Percentiles rank a stretch among this genome's conserved stretches.
Conservation (phyloP, 352 stramenopile species). For the Phytophthora chlamydospora region DNA sequence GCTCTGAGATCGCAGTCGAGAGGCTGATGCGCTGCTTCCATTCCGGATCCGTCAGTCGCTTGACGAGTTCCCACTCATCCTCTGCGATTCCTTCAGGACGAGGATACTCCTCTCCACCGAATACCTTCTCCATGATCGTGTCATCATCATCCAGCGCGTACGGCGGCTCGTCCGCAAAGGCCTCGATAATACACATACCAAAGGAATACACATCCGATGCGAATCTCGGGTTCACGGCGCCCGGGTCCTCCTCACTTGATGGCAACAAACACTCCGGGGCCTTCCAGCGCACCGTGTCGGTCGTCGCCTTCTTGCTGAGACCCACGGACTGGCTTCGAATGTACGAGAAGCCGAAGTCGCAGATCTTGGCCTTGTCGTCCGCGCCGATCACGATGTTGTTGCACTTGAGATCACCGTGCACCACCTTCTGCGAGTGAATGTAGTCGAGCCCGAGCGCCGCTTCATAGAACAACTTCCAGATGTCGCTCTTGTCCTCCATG, state of each 20-base stretch:
- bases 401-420: slow-evolving; percentile 91
- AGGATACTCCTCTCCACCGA: slow-evolving; percentile 16
- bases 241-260: slow-evolving; percentile 8
- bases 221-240: slow-evolving; percentile 30
- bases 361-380: slow-evolving; percentile 39
- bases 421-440: slow-evolving; percentile 63
- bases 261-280: slow-evolving; percentile 43
- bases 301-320: slow-evolving; percentile 33
- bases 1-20: slow-evolving; percentile 15
- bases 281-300: slow-evolving; percentile 39
- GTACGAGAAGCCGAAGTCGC: slow-evolving; percentile 47
- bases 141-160: slow-evolving; percentile 35
- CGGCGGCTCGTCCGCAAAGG: slow-evolving; percentile 32
- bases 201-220: slow-evolving; percentile 54
- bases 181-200: slow-evolving; percentile 47
- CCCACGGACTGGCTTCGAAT: slow-evolving; percentile 41
- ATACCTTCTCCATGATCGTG: slow-evolving; percentile 30
- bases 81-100: slow-evolving; percentile 27
- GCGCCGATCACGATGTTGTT: slow-evolving; percentile 80
- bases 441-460: slow-evolving; percentile 63
- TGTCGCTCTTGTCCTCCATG: slow-evolving; percentile 24
- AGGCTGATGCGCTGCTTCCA: slow-evolving; percentile 28
- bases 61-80: slow-evolving; percentile 33
- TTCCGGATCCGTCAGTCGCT: slow-evolving; percentile 20
- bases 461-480: slow-evolving; percentile 43